Percentiles rank a stretch among this genome's conserved stretches.
Evolutionary conservation across 805 yeast species (phyloP).

Genomic region (Deakozyma indianensis): DNA sequence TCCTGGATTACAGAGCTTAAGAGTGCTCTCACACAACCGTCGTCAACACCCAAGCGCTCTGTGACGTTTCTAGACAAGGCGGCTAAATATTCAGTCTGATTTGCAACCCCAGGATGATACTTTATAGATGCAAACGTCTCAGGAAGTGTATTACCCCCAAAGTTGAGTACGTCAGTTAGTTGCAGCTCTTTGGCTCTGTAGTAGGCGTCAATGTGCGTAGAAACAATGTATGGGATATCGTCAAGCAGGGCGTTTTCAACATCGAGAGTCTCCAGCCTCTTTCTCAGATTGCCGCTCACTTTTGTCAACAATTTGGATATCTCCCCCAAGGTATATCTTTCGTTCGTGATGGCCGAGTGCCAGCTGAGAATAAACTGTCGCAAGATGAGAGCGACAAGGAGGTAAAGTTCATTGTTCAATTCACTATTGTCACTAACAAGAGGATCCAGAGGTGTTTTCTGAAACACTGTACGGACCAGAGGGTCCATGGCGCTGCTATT

Average conservation of each 20-base stretch:
- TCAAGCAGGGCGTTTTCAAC: slow-evolving; percentile 27
- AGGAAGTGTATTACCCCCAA: not conserved
- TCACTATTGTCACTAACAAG: slow-evolving; percentile 2
- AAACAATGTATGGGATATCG: slow-evolving; percentile 29
- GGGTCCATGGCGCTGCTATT: not conserved
- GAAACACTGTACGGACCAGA: not conserved
- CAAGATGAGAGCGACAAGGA: slow-evolving; percentile 31
- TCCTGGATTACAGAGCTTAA: slow-evolving; percentile 29
- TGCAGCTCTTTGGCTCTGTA: slow-evolving; percentile 13
- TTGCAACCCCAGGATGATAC: not conserved
- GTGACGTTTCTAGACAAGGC: not conserved
- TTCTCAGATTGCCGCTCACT: not conserved
- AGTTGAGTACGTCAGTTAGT: not conserved
- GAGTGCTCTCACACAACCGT: slow-evolving; percentile 23
- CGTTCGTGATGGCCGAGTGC: slow-evolving; percentile 29
- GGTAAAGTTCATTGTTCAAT: slow-evolving; percentile 32
- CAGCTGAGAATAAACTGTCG: slow-evolving; percentile 33
- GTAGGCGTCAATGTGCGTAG: slow-evolving; percentile 24
- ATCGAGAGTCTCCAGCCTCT: slow-evolving; percentile 20
- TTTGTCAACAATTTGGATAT: slow-evolving; percentile 20
- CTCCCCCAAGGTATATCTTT: slow-evolving; percentile 29
- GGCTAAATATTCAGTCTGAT: not conserved
- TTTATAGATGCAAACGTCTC: not conserved
- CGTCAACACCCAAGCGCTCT: not conserved
- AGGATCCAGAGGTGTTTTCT: not conserved